Percentiles rank a stretch among this genome's conserved stretches.
These are phyloP conservation scores for Alnus rubra DNA, from an alignment of 306 rosid genomes.

Conservation along the genomic window DNA sequence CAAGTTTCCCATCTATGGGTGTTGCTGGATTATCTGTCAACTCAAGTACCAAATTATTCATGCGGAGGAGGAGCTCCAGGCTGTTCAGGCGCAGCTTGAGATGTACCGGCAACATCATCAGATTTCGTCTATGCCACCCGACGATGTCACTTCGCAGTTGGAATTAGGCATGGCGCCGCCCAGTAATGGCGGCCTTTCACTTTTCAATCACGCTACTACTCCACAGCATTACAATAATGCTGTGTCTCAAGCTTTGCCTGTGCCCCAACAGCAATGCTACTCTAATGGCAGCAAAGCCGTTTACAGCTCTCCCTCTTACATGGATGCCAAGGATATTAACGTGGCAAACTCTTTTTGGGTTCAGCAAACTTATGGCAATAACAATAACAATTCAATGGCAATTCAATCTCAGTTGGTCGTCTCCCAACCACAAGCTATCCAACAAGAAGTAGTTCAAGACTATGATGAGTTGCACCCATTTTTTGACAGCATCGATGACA, in stretches of 20 bases:
- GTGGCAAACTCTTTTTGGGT: constrained; percentile 45
- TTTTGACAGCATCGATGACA: constrained; percentile 63
- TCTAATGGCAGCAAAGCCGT: constrained; percentile 41
- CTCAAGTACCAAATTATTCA: constrained; percentile 46
- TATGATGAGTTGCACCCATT: constrained; percentile 65
- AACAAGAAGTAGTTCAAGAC: constrained; percentile 50
- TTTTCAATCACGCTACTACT: constrained; percentile 32
- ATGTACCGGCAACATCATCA: constrained; percentile 51
- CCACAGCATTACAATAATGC: constrained; percentile 32
- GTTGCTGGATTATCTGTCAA: constrained; percentile 52
- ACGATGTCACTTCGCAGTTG: constrained; percentile 51
- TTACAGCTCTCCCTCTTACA: constrained; percentile 34
- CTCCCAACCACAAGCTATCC: constrained; percentile 44
- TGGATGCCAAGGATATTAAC: constrained; percentile 44
- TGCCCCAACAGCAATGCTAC: constrained; percentile 50
- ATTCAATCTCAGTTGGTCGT: constrained; percentile 39
- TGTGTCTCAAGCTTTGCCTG: constrained; percentile 32
- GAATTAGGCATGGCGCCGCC: constrained; percentile 64
- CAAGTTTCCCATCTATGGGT: constrained; percentile 64
- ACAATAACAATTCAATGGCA: constrained; percentile 30
- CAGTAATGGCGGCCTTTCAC: constrained; percentile 27
- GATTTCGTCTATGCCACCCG: constrained; percentile 36
- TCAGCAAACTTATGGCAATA: constrained; percentile 36
- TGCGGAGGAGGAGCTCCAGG: constrained; percentile 57
- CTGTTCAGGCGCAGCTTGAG: constrained; percentile 54